phyloP scores from a whole-genome alignment of 73 alveolate species.

The Tetrahymena malaccensis region DNA sequence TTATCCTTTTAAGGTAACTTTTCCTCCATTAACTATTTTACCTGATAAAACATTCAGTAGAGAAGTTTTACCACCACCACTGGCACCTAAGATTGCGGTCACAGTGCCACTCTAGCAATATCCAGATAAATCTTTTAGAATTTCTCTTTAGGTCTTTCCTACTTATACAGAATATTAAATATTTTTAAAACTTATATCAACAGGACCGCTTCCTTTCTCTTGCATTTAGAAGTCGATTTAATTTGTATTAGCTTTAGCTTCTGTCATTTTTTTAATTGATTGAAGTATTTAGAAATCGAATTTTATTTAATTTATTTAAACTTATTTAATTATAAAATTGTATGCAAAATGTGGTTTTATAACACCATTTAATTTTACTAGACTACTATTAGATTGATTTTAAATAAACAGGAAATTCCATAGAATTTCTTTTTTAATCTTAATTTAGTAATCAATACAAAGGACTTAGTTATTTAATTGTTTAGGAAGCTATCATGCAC shows the following conservation, averaged over 20 bases:
- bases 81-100: constrained; percentile 83
- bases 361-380: too few species aligned
- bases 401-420: not conserved
- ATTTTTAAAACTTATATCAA: constrained; percentile 20
- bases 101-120: constrained; percentile 72
- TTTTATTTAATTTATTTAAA: too few species aligned
- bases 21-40: constrained; percentile 42
- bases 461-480: not conserved
- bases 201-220: constrained; percentile 1
- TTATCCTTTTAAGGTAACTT: constrained; percentile 43
- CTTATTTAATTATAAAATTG: not conserved
- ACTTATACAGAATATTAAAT: constrained; percentile 10
- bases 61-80: constrained; percentile 96
- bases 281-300: not conserved
- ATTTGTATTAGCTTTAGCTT: not conserved
- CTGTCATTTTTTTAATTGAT: not conserved
- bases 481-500: not conserved
- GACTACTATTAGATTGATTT: too few species aligned
- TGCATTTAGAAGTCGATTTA: not conserved
- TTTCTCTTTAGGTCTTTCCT: not conserved
- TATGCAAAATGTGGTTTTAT: too few species aligned
- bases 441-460: not conserved
- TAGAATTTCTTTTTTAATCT: not conserved
- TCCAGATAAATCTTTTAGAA: constrained; percentile 65
- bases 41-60: constrained; percentile 79